Percentiles rank a stretch among this genome's conserved stretches.
phyloP scores from a whole-genome alignment of 108 stramenopile genomes.

The Cyclotella distinguenda region DNA sequence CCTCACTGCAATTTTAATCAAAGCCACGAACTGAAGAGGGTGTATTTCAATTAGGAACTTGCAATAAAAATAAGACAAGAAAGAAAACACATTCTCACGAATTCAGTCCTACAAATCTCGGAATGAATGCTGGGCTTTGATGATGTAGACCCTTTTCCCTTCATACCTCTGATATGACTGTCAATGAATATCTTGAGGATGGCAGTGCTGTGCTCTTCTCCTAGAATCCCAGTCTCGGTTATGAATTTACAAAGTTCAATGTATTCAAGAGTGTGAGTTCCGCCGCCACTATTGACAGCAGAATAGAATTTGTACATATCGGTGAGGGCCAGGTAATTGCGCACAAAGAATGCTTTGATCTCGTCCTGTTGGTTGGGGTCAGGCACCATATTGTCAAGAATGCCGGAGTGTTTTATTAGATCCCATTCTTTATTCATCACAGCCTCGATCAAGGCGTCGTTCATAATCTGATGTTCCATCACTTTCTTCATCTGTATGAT shows the following conservation, averaged over 20 bases:
- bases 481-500: slow-evolving; percentile 1
- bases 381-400: slow-evolving; percentile 17
- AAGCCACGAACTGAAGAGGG: slow-evolving; percentile 10
- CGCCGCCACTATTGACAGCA: slow-evolving; percentile 25
- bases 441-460: slow-evolving; percentile 1
- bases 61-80: neutral
- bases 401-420: slow-evolving; percentile 10
- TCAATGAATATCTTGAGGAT: slow-evolving; percentile 26
- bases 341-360: slow-evolving; percentile 12
- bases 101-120: slow-evolving; percentile 12
- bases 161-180: slow-evolving; percentile 9
- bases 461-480: slow-evolving; percentile 15
- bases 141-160: neutral
- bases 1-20: slow-evolving; percentile 20
- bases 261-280: slow-evolving; percentile 27
- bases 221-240: slow-evolving; percentile 22
- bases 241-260: slow-evolving; percentile 34
- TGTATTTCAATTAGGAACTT: neutral
- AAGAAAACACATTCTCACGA: neutral
- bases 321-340: slow-evolving; percentile 12
- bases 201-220: slow-evolving; percentile 18
- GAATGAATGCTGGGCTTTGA: slow-evolving; percentile 17
- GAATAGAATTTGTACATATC: slow-evolving; percentile 25
- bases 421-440: slow-evolving; percentile 19
- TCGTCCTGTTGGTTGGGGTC: slow-evolving; percentile 12